Base-by-base conservation (phyloP, 352 stramenopile genomes). In the Pythium utonaiense region DNA sequence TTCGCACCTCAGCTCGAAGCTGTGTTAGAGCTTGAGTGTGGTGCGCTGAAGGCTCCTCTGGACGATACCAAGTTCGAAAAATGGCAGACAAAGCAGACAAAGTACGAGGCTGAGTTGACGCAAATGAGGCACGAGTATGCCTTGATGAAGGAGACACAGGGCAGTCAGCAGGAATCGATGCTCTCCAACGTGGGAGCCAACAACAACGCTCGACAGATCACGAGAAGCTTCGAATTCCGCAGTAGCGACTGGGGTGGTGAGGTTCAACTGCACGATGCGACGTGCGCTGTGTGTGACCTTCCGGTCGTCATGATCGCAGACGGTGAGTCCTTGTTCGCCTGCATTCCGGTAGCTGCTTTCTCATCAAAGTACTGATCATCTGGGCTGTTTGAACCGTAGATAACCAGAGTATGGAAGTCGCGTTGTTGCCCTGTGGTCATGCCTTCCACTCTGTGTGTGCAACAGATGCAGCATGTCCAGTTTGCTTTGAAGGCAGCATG, bases 231-330 rank as follows among this genome's bases (percentile, higher is more conserved):
- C 69, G 86, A 95, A 42, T 91, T 82, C 53, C 74, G 83, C 25
- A 93, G 89, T 63, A 93, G 85, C 54, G 86, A 93, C 53, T 95
- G 86, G 86, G 86, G 86, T 47, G 84, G 86, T 21, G 86, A 94
- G 63, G 79, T 95, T 24, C 84, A 94, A 54, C 64, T 95, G 9
- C 86, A 95, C 48, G 83, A 95, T 62, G 87, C 77, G 13, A 85
- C 72, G 2, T 95, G 86, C 52, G 71, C 69, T 3, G 59, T 68
- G 30, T 95, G 86, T 47, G 84, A 93, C 24, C 71, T 95, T 8
- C 79, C 86, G 14, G 81, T 95, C 12, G 78, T 95, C 48, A 86
- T 94, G 34, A 88, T 95, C 60, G 70, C 67, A 22, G 77, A 89
- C 49, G 77, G 86, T 95, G 75, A 19, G 72, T 71, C 19, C 9